phyloP scores from a whole-genome alignment of 2,329 filamentous ascomycete species.

The Eutypa lata region DNA sequence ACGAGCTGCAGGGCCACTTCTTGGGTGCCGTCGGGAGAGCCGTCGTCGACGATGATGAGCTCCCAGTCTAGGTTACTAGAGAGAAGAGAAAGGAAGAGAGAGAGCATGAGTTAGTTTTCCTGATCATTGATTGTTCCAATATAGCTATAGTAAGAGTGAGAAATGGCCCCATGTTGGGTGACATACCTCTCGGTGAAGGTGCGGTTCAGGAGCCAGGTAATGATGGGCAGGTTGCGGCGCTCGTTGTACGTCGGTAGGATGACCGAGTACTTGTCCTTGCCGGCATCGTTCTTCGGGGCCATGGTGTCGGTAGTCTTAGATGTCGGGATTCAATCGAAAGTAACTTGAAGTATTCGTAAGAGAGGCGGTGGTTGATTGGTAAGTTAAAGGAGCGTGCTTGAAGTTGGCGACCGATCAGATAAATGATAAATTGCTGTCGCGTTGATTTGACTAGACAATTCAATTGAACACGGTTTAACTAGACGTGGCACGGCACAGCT shows the following conservation, averaged over 20 bases:
- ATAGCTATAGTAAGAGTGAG: no score
- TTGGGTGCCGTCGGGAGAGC: constrained; percentile 92
- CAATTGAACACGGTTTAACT: no score
- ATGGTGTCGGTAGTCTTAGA: constrained; percentile 31
- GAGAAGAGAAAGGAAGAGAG: neutral
- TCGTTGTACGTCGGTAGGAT: constrained; percentile 99
- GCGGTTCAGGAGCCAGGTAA: constrained; percentile 88
- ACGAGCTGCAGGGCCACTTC: constrained; percentile 87
- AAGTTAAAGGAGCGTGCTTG: neutral
- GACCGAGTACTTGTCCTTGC: constrained; percentile 84
- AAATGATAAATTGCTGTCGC: no score
- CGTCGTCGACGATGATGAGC: constrained; percentile 97
- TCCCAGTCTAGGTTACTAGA: constrained; percentile 90
- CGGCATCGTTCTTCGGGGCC: constrained; percentile 41
- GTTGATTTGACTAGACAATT: no score
- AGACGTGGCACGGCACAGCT: no score
- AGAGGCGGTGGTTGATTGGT: no score
- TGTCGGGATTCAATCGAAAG: neutral
- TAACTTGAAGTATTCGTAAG: no score
- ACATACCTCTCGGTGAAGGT: constrained; percentile 85
- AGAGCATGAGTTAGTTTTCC: constrained; percentile 10
- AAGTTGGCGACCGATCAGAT: no score
- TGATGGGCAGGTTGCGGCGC: constrained; percentile 93
- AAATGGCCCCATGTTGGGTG: no score
- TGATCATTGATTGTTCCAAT: no score